Evolutionary conservation across 2,329 filamentous ascomycete species (phyloP), one percentile per base, ranked within the genome.

Genomic region (Ceratocystis eucalypticola): DNA sequence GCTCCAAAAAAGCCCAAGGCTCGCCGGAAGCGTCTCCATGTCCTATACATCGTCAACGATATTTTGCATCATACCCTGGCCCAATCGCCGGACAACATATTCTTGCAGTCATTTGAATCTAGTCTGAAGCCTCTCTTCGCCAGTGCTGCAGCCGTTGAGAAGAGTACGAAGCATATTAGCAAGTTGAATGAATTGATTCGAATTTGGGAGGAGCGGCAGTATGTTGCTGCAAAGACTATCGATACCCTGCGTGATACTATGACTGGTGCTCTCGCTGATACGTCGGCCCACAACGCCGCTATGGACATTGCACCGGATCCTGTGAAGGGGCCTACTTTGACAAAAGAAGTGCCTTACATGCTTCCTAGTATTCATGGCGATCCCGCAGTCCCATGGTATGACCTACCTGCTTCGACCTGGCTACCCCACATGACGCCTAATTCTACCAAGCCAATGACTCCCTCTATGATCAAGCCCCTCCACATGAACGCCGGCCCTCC

Each of bases 311-410:
- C 67, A 17, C 68, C 70, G 48, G 59, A 69, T 20, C n/a, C 62
- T 46, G n/a, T 61, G 20, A 61, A 68, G 44, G 66, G 69, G 7
- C 71, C 70, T 46, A 78, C 77, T 69, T 72, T 77, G 5, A 76
- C 80, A 17, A 86, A 83, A 70, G 79, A 86, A 68, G 77, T 77
- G 0, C 87, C 88, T 0, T 93, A 84, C 71, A 75, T 87, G 33
- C 81, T 96, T 74, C 91, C 91, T 22, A 80, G 88, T 1, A 83
- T 82, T 66, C 91, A 96, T 73, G 91, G 91, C 50, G 89, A 95
- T 72, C 76, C 81, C 1, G 82, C 83, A 0, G 84, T 82, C 3
- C 85, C 88, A 0, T 96, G 88, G 83, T 88, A 91, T 75, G 90
- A 96, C 70, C 78, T 95, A 0, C 91, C 91, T 0, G 90, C 90